Evolutionary conservation across 2,329 filamentous ascomycete species (phyloP).

Genomic region (Diplodia scrobiculata): DNA sequence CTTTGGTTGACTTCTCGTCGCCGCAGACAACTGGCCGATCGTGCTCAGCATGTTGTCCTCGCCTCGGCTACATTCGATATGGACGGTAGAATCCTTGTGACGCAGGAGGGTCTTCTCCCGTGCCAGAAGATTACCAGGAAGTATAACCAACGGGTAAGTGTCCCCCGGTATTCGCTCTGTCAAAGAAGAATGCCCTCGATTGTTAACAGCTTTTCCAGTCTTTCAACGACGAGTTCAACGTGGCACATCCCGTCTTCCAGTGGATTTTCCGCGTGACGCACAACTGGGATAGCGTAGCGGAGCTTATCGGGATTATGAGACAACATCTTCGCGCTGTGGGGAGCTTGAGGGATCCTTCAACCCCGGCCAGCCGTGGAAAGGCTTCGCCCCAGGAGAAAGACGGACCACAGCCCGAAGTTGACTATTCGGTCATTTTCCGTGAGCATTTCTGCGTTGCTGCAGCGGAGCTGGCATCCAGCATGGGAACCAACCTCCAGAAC

Average conservation of each 20-base stretch:
- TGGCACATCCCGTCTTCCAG: conserved; percentile 76
- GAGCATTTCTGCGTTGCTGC: conserved; percentile 83
- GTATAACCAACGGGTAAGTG: conserved; percentile 30
- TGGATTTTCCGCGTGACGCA: conserved; percentile 83
- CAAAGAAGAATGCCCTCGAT: not conserved
- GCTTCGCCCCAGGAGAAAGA: conserved; percentile 39
- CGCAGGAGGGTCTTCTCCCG: conserved; percentile 68
- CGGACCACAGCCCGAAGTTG: conserved; percentile 59
- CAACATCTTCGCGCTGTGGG: conserved; percentile 63
- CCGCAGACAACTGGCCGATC: conserved; percentile 44
- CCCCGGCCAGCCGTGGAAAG: conserved; percentile 35
- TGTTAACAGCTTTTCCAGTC: conserved; percentile 44
- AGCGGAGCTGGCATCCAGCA: conserved; percentile 67
- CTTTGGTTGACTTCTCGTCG: conserved; percentile 45
- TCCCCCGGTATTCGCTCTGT: not conserved
- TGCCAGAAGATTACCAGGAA: conserved; percentile 75
- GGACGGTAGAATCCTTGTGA: conserved; percentile 67
- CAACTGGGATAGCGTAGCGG: conserved; percentile 71
- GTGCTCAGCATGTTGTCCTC: conserved; percentile 58
- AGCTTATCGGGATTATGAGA: conserved; percentile 71
- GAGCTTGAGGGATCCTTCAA: conserved; percentile 41
- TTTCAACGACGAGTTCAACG: conserved; percentile 73
- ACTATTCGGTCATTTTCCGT: conserved; percentile 76
- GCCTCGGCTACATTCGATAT: conserved; percentile 67
- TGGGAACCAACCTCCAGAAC: conserved; percentile 64